These are phyloP conservation scores for Mycotypha africana DNA, from an alignment of 371 early-diverging fungal genomes.

Conservation along the genomic window DNA sequence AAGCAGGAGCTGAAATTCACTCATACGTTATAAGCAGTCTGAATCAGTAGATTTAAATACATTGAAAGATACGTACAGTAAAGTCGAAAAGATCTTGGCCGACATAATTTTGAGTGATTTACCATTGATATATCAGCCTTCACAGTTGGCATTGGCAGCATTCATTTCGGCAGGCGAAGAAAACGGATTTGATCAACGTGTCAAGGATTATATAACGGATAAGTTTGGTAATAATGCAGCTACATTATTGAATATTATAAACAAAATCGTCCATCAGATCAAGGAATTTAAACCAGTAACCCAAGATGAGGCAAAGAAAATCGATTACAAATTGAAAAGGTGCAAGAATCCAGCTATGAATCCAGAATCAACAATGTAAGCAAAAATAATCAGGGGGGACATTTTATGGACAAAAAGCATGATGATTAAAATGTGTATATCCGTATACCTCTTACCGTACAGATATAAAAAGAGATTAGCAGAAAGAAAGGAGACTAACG, in stretches of 20 bases:
- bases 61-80: constrained; percentile 56
- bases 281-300: constrained; percentile 26
- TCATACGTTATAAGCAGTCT: no score
- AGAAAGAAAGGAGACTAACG: constrained; percentile 32
- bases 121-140: constrained; percentile 72
- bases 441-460: neutral
- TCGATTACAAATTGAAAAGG: constrained; percentile 56
- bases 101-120: constrained; percentile 71
- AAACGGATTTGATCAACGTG: constrained; percentile 38
- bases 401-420: no score
- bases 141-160: constrained; percentile 83
- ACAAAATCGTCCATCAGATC: constrained; percentile 41
- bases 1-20: no score
- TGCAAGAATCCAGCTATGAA: constrained; percentile 72
- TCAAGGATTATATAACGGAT: constrained; percentile 25
- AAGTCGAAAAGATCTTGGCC: constrained; percentile 39
- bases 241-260: constrained; percentile 28
- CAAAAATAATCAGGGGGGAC: constrained; percentile 1
- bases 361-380: constrained; percentile 63
- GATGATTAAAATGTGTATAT: neutral
- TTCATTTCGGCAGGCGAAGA: constrained; percentile 61
- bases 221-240: constrained; percentile 29
- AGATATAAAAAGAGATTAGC: constrained; percentile 43
- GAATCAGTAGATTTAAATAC: constrained; percentile 33
- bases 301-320: constrained; percentile 45